phyloP scores from a whole-genome alignment of 75 land plant species.

The Isoetes taiwanensis region DNA sequence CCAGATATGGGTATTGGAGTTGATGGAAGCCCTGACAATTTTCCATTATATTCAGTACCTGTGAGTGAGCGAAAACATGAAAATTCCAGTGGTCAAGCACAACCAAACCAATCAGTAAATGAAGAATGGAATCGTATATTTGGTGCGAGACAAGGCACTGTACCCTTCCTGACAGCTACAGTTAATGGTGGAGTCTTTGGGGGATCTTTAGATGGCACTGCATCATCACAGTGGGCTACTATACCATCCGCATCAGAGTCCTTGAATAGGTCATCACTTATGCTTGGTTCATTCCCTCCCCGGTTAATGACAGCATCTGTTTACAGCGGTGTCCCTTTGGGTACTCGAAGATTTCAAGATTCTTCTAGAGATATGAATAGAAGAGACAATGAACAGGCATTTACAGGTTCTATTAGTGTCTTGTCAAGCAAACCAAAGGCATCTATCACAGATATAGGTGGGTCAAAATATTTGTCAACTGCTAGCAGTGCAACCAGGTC shows the following conservation, averaged over 20 bases:
- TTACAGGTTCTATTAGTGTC: neutral
- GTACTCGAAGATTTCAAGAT: slow-evolving; percentile 31
- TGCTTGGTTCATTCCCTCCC: slow-evolving; percentile 50
- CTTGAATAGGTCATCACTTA: slow-evolving; percentile 30
- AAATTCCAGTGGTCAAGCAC: neutral
- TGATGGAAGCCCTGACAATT: slow-evolving; percentile 73
- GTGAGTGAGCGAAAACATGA: slow-evolving; percentile 36
- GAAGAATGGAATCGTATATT: slow-evolving; percentile 32
- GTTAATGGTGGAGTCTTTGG: slow-evolving; percentile 20
- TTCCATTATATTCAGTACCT: slow-evolving; percentile 73
- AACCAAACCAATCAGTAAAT: slow-evolving; percentile 15
- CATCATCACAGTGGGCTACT: slow-evolving; percentile 37
- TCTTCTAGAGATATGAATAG: no score
- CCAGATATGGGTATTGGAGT: slow-evolving; percentile 47
- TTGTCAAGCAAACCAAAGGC: neutral
- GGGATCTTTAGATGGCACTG: slow-evolving; percentile 27
- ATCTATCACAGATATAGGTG: neutral
- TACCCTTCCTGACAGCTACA: slow-evolving; percentile 25
- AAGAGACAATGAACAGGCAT: no score
- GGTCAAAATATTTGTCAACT: no score
- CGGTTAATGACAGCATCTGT: slow-evolving; percentile 63
- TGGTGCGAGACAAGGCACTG: slow-evolving; percentile 16
- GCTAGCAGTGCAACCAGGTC: no score
- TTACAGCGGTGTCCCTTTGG: slow-evolving; percentile 23
- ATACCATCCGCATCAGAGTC: slow-evolving; percentile 53